Evolutionary conservation across 441 rosid genomes (phyloP).

Genomic region (Eruca vesicaria): DNA sequence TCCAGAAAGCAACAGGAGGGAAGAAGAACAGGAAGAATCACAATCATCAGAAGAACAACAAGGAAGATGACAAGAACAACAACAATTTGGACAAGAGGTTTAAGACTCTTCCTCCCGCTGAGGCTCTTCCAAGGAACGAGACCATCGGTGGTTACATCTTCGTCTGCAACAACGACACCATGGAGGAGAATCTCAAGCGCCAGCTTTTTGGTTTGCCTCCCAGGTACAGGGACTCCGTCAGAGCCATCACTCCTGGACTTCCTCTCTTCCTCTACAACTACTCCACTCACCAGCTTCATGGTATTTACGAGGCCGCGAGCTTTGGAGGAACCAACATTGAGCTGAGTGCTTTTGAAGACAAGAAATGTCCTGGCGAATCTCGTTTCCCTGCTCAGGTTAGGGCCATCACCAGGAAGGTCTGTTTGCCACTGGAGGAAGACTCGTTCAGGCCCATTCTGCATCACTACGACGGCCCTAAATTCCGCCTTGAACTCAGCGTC

Average conservation of each 20-base stretch:
- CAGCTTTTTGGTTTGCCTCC: slow-evolving; percentile 98
- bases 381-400: slow-evolving; percentile 99
- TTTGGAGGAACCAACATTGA: slow-evolving; percentile 97
- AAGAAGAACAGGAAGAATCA: slow-evolving; percentile 65
- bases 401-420: slow-evolving; percentile 75
- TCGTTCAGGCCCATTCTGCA: slow-evolving; percentile 96
- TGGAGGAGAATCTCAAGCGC: slow-evolving; percentile 92
- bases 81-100: slow-evolving; percentile 76
- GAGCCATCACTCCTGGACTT: slow-evolving; percentile 95
- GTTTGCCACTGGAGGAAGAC: slow-evolving; percentile 93
- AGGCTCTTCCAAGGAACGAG: slow-evolving; percentile 84
- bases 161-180: slow-evolving; percentile 98
- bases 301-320: slow-evolving; percentile 91
- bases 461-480: slow-evolving; percentile 98
- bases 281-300: slow-evolving; percentile 98
- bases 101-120: slow-evolving; percentile 94
- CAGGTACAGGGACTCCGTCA: slow-evolving; percentile 89
- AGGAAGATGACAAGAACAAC: slow-evolving; percentile 41
- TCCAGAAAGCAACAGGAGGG: slow-evolving; percentile 36
- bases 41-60: slow-evolving; percentile 24
- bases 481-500: slow-evolving; percentile 85
- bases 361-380: slow-evolving; percentile 88
- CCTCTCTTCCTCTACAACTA: slow-evolving; percentile 98
- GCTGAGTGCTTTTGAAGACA: slow-evolving; percentile 92
- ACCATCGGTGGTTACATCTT: slow-evolving; percentile 94